Conservation (phyloP, 495 filamentous ascomycete genomes). For the Neurospora terricola region DNA sequence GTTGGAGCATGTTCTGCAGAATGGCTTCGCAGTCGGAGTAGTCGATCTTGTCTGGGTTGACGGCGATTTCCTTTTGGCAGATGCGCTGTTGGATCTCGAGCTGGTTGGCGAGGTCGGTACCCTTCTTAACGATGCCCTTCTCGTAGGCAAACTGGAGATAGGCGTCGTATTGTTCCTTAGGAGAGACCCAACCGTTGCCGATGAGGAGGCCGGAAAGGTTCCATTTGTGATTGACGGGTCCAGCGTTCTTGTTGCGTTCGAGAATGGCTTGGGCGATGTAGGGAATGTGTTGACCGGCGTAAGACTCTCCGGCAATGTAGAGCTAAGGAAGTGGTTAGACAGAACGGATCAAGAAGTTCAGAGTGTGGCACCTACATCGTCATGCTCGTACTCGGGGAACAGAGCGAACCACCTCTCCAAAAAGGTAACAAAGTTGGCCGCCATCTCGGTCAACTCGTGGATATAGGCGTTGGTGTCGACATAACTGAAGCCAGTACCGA, state of each 20-base stretch:
- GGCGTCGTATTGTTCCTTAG: constrained; percentile 78
- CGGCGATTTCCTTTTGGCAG: constrained; percentile 58
- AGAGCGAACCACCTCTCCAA: constrained; percentile 80
- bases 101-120: constrained; percentile 49
- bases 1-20: constrained; percentile 54
- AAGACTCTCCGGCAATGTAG: constrained; percentile 92
- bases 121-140: constrained; percentile 57
- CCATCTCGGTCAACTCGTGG: constrained; percentile 80
- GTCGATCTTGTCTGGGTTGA: constrained; percentile 54
- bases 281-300: constrained; percentile 93
- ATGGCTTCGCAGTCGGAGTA: constrained; percentile 61
- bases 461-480: constrained; percentile 79
- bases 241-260: constrained; percentile 57
- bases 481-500: constrained; percentile 94
- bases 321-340: constrained; percentile 45
- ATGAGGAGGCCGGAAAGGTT: constrained; percentile 82
- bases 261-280: constrained; percentile 87
- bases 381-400: constrained; percentile 85
- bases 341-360: not conserved
- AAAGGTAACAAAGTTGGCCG: constrained; percentile 76
- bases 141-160: constrained; percentile 74
- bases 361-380: constrained; percentile 69
- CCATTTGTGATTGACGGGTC: constrained; percentile 45
- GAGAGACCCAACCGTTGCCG: constrained; percentile 95
- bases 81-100: constrained; percentile 39